Base-by-base conservation (phyloP, 78 protist genomes). In the Dictyostelium capitatum region DNA sequence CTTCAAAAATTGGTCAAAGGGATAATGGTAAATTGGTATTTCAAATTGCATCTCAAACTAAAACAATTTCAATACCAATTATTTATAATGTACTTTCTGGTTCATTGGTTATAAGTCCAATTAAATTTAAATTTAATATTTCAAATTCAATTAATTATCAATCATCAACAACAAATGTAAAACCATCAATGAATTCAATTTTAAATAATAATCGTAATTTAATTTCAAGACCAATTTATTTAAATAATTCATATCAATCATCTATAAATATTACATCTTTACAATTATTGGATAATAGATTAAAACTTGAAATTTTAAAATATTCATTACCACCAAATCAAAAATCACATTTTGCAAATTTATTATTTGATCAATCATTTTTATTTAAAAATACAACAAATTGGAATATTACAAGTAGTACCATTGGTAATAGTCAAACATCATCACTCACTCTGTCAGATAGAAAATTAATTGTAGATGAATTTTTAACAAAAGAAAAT, bases 301-400 rank as follows among this genome's bases (percentile, higher is more conserved):
- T 67, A 15, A 14, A 43, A 17, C 10, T 78, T 67, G 14, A 74
- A 54, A 8, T 70, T 43, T 47, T 47, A 56, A 4, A 30, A 57
- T 19, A 57, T 87, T 43, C 64, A 56, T 14, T 87, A 70, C 43
- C 17, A 19, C 84, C 93, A 3, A 20, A 62, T 11, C 19, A 50
- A 51, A 17, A 11, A 28, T 75, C 93, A 4, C 93, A 87, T 62
- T 59, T 87, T 51, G 93, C 93, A 70, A 87, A 74, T 51, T 70
- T 87, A 17, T 51, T 87, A 41, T 74, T 87, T 50, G 84, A 74
- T 17, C 83, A 37, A 37, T 37, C 92, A 41, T 43, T 46, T 15
- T 46, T 30, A 46, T n/a, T 73, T 15, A 73, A 51, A 73, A 19
- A 80, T 17, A 19, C 43, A 17, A 12, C 59, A 67, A 65, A 64